Conservation (phyloP, 306 rosid species). For the Glycyrrhiza uralensis region DNA sequence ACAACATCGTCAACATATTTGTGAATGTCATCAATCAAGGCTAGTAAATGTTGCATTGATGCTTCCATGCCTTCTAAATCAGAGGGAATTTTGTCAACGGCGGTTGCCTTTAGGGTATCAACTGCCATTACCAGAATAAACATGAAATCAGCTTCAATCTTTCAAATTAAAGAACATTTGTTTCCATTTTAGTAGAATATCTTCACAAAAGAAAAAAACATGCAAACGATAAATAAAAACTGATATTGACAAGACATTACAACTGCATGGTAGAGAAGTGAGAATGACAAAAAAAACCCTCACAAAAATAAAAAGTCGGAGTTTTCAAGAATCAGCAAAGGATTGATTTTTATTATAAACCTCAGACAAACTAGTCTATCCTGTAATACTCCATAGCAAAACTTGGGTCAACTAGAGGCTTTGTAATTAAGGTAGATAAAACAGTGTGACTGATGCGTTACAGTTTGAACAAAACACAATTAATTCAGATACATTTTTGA, state of each 20-base stretch:
- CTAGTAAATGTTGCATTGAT: conserved; percentile 80
- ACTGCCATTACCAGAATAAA: conserved; percentile 43
- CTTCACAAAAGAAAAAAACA: background rate
- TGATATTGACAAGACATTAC: background rate
- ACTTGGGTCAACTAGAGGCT: background rate
- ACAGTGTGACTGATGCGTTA: background rate
- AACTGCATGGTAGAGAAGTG: background rate
- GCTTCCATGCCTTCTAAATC: conserved; percentile 99
- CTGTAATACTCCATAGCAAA: background rate
- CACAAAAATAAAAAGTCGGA: background rate
- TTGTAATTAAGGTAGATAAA: background rate
- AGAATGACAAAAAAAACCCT: background rate
- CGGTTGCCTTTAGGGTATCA: conserved; percentile 69
- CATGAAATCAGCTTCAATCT: conserved; percentile 11
- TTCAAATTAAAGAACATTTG: background rate
- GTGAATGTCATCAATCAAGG: conserved; percentile 77
- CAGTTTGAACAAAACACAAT: background rate
- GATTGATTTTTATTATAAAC: background rate
- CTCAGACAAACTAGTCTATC: background rate
- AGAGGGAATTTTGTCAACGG: conserved; percentile 87
- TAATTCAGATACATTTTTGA: background rate
- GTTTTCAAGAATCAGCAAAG: background rate
- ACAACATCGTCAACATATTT: conserved; percentile 92
- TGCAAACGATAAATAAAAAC: background rate
- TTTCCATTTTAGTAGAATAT: background rate